Base-by-base conservation (phyloP, 371 early-diverging fungal genomes). In the Lichtheimia ramosa region DNA sequence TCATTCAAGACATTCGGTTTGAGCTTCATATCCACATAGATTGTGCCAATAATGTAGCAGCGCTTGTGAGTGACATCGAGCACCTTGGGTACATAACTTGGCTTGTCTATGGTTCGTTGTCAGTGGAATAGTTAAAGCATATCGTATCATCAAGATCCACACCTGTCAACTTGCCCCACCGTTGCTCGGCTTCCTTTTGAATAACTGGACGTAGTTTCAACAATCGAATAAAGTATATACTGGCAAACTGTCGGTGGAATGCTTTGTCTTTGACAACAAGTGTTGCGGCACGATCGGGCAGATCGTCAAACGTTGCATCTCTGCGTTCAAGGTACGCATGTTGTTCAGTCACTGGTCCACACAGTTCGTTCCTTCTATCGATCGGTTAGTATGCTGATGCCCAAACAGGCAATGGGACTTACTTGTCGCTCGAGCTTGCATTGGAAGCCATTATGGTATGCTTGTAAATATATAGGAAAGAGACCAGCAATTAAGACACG, bases 1-100 rank as follows among this genome's bases (percentile, higher is more conserved):
- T 94, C 91, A 34, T 91, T 84, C 62, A 97, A 77, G 51, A 96
- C 89, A 67, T 91, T 93, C 15, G 97, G 96, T 64, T 95, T 96
- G 28, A 83, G 59, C 3, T 82, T 73, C 86, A 93, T 88, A 14
- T 96, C 95, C 27, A 91, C 72, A 69, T 90, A 96, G 14, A 96
- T 67, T 0, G 96, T 95, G 15, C 96, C 97, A 23, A 93, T 69
- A 23, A 95, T 75, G 62, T 81, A 94, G 53, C 88, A 90, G 16
- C 83, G 59, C 62, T 79, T 70, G 1, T 78, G 83, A 1, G 81
- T 74, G 13, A 92, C 82, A 64, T 93, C 91, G 23, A 93, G 74
- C 16, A 91, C 83, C 50, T 86, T 86, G 15, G 77, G 63, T 13
- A 89, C 86, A 64, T 79, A 80, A 43, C 63, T 56, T 1, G 79